Evolutionary conservation across 768 basidiomycete species (phyloP).

Genomic region (Lanmaoa pseudosensibilis): DNA sequence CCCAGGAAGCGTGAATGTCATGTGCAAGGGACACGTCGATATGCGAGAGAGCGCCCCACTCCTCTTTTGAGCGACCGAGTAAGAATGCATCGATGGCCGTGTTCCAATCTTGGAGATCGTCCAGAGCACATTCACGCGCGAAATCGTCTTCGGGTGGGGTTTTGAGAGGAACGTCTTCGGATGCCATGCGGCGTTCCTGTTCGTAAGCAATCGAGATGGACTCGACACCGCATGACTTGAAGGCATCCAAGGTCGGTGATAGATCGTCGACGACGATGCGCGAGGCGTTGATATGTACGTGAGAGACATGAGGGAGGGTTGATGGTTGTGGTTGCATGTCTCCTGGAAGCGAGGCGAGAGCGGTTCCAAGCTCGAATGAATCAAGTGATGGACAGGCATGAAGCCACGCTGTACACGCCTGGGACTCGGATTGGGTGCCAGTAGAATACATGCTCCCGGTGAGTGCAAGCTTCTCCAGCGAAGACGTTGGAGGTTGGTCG

Average conservation of each 20-base stretch:
- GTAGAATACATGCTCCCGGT: constrained; percentile 33
- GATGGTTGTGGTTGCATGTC: background rate
- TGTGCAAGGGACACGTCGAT: constrained; percentile 19
- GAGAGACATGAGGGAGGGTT: constrained; percentile 12
- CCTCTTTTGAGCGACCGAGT: constrained; percentile 8
- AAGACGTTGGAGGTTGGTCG: background rate
- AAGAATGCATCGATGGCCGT: constrained; percentile 23
- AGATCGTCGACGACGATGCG: constrained; percentile 25
- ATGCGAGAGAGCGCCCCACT: constrained; percentile 19
- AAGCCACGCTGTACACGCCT: constrained; percentile 29
- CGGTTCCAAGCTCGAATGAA: constrained; percentile 22
- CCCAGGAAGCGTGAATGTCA: constrained; percentile 24
- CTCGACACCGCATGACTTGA: constrained; percentile 18
- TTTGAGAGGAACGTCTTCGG: constrained; percentile 2
- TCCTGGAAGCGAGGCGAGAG: constrained; percentile 20
- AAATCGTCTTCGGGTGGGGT: constrained; percentile 22
- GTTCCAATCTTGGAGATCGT: constrained; percentile 32
- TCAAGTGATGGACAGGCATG: constrained; percentile 22
- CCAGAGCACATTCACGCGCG: constrained; percentile 30
- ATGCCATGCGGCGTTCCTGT: constrained; percentile 2
- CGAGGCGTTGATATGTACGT: constrained; percentile 30
- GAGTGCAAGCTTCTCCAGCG: constrained; percentile 24
- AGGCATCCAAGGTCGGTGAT: constrained; percentile 18
- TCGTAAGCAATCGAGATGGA: constrained; percentile 26
- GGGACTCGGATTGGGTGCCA: constrained; percentile 16